Percentiles rank a stretch among this genome's conserved stretches.
phyloP scores from a whole-genome alignment of 2,329 filamentous ascomycete species.

The Colletotrichum orchidophilum region DNA sequence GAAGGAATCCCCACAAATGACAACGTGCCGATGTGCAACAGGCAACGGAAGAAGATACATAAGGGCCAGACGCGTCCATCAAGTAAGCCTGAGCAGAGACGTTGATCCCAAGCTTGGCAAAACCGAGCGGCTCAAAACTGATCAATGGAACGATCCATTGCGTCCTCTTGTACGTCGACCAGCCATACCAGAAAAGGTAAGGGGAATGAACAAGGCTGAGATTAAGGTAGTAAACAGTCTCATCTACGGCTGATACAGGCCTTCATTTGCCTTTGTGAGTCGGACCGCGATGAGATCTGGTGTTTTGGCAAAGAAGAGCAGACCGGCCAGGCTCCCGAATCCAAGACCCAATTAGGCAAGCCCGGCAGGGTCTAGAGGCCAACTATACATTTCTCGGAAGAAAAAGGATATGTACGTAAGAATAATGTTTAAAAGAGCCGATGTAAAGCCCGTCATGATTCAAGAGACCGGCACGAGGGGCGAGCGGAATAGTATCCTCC shows the following conservation, averaged over 20 bases:
- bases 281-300: background rate
- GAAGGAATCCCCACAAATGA: background rate
- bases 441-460: background rate
- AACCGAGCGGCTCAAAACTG: background rate
- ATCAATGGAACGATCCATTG: background rate
- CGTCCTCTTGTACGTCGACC: background rate
- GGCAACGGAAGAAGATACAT: background rate
- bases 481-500: background rate
- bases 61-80: background rate
- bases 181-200: background rate
- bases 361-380: background rate
- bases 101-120: background rate
- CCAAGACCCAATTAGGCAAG: background rate
- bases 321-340: background rate
- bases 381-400: background rate
- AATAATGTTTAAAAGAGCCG: background rate
- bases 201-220: background rate
- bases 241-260: background rate
- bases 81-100: background rate
- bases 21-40: background rate
- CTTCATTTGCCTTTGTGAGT: background rate
- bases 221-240: background rate
- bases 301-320: background rate
- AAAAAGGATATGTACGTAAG: background rate
- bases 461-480: background rate